Conservation (phyloP, 106 monocot genomes). For the Ottelia alismoides region DNA sequence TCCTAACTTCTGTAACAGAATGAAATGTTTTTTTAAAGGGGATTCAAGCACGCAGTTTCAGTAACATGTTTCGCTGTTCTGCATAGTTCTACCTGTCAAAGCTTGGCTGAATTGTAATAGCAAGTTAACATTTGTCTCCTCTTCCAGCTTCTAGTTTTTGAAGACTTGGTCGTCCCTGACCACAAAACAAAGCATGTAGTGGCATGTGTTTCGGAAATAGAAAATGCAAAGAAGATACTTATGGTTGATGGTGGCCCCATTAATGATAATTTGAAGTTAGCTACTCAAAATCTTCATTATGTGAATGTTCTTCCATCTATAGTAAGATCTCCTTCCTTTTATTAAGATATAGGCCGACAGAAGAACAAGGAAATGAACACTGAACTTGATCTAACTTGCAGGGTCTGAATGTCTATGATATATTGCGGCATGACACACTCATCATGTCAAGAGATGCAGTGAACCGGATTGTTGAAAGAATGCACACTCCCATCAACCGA, state of each 20-base stretch:
- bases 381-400: too few relatives aligned
- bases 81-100: too few relatives aligned
- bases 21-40: too few relatives aligned
- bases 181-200: conserved; percentile 95
- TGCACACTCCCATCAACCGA: conserved; percentile 93
- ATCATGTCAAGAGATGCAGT: conserved; percentile 90
- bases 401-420: conserved; percentile 95
- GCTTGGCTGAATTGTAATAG: too few relatives aligned
- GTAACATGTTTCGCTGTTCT: too few relatives aligned
- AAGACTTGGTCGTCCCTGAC: conserved; percentile 56
- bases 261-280: conserved; percentile 59
- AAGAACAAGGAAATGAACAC: too few relatives aligned
- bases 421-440: conserved; percentile 82
- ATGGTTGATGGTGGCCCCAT: conserved; percentile 67
- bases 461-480: conserved; percentile 65
- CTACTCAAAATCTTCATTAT: conserved; percentile 80
- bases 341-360: not conserved
- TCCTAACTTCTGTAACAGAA: too few relatives aligned
- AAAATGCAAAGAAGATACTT: conserved; percentile 71
- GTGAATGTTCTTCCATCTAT: conserved; percentile 81
- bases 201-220: conserved; percentile 55
- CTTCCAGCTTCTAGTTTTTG: conserved; percentile 76
- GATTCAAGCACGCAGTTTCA: too few relatives aligned
- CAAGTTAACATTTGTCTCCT: too few relatives aligned
- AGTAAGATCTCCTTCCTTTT: conserved; percentile 24